These are phyloP conservation scores for Marasmius sp. DNA, from an alignment of 1,284 basidiomycete genomes.

Conservation along the genomic window DNA sequence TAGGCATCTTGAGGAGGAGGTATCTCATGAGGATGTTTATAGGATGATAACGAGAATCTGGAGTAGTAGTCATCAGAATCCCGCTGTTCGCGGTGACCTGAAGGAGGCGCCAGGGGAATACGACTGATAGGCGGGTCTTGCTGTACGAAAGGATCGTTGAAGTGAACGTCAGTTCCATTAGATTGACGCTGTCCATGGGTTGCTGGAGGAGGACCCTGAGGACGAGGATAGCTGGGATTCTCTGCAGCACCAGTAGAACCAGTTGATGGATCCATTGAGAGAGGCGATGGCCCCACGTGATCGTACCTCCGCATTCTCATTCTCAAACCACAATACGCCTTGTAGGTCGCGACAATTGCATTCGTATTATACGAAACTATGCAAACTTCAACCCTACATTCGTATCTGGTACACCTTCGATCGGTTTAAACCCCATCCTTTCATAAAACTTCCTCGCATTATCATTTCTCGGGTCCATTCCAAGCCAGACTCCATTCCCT, in stretches of 20 bases:
- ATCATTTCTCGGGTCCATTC: slow-evolving; percentile 57
- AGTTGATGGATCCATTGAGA: not conserved
- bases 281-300: not conserved
- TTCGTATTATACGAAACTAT: no score
- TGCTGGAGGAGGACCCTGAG: not conserved
- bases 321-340: no score
- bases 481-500: slow-evolving; percentile 54
- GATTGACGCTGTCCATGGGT: not conserved
- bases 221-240: not conserved
- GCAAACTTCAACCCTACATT: slow-evolving; percentile 48
- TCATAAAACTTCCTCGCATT: slow-evolving; percentile 59
- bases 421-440: slow-evolving; percentile 51
- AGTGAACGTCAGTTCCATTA: not conserved
- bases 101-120: slow-evolving; percentile 11
- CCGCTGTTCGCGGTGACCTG: not conserved
- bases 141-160: slow-evolving; percentile 1
- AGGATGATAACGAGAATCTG: slow-evolving; percentile 45
- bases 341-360: no score
- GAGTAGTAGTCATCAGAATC: not conserved
- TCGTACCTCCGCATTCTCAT: slow-evolving; percentile 30
- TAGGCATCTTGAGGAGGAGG: slow-evolving; percentile 45
- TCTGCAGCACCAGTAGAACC: not conserved
- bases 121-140: slow-evolving; percentile 9
- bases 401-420: slow-evolving; percentile 46
- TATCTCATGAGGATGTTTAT: slow-evolving; percentile 61